Percentiles rank a stretch among this genome's conserved stretches.
phyloP scores from a whole-genome alignment of 1,284 basidiomycete species.

The Moniliophthora roreri region DNA sequence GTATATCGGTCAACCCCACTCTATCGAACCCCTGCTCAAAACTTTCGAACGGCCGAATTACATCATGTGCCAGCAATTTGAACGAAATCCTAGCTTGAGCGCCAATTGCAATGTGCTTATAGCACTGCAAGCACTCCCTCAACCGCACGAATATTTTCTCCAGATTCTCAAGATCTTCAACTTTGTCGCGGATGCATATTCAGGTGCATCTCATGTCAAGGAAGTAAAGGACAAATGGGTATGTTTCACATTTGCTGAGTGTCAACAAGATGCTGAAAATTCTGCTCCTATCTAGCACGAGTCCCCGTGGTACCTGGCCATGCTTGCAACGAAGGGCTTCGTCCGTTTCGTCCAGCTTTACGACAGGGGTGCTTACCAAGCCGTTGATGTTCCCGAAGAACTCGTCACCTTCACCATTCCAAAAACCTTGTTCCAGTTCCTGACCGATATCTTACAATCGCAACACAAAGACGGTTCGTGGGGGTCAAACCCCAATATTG shows the following conservation, averaged over 20 bases:
- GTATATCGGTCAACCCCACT: slow-evolving; percentile 2
- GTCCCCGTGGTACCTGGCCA: slow-evolving; percentile 6
- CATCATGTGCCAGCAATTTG: slow-evolving; percentile 6
- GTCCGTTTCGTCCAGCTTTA: neutral
- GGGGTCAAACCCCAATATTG: slow-evolving; percentile 1
- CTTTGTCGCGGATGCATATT: slow-evolving; percentile 3
- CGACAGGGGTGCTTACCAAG: neutral
- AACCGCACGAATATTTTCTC: slow-evolving; percentile 2
- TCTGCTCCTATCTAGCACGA: neutral
- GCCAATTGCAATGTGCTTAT: slow-evolving; percentile 6
- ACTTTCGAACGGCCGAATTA: slow-evolving; percentile 2
- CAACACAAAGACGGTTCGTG: slow-evolving; percentile 7
- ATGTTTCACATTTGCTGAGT: neutral
- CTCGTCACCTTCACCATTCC: slow-evolving; percentile 2
- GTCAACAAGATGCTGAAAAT: neutral
- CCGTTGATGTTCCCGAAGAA: neutral
- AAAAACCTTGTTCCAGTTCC: slow-evolving; percentile 1
- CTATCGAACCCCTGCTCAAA: neutral
- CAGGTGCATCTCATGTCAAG: neutral
- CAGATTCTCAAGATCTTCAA: slow-evolving; percentile 3
- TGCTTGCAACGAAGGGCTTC: neutral
- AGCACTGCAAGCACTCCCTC: neutral
- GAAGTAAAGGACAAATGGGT: slow-evolving; percentile 6
- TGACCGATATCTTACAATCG: neutral
- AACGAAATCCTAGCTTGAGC: slow-evolving; percentile 7